Evolutionary conservation across 257 asterid genomes (phyloP).

Genomic region (Linderniella brevidens): DNA sequence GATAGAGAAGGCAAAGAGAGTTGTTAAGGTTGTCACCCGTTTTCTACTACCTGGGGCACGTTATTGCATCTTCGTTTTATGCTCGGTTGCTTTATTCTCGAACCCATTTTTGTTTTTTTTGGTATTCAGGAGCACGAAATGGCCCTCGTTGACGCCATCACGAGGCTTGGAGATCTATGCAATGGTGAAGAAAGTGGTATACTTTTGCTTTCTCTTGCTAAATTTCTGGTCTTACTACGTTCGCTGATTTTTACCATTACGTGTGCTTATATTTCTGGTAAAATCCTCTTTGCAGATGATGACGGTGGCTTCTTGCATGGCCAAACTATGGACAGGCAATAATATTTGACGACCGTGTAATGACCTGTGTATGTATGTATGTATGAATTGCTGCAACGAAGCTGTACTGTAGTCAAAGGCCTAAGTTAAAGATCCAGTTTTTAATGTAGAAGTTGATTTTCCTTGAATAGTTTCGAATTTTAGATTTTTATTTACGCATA

Average conservation of each 20-base stretch:
- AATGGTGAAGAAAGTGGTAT: constrained; percentile 74
- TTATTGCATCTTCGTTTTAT: no score
- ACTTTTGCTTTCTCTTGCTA: background rate
- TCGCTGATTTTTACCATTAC: background rate
- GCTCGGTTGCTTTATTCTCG: no score
- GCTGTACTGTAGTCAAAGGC: background rate
- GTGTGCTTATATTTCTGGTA: background rate
- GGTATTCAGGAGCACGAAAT: constrained; percentile 90
- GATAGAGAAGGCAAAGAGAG: constrained; percentile 48
- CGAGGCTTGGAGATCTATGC: constrained; percentile 54
- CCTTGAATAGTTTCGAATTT: no score
- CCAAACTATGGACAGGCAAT: constrained; percentile 42
- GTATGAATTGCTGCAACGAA: no score
- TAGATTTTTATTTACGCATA: no score
- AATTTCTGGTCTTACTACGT: background rate
- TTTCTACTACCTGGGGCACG: constrained; percentile 4
- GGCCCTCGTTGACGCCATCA: constrained; percentile 58
- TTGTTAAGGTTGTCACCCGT: constrained; percentile 27
- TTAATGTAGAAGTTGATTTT: constrained; percentile 6
- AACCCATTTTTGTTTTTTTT: no score
- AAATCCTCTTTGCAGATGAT: constrained; percentile 19
- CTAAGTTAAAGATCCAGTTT: background rate
- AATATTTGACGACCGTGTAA: constrained; percentile 1
- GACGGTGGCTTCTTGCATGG: constrained; percentile 65
- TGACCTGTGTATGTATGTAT: no score